Conservation (phyloP, 1,139 yeast genomes). For the Yamadazyma friedrichii region DNA sequence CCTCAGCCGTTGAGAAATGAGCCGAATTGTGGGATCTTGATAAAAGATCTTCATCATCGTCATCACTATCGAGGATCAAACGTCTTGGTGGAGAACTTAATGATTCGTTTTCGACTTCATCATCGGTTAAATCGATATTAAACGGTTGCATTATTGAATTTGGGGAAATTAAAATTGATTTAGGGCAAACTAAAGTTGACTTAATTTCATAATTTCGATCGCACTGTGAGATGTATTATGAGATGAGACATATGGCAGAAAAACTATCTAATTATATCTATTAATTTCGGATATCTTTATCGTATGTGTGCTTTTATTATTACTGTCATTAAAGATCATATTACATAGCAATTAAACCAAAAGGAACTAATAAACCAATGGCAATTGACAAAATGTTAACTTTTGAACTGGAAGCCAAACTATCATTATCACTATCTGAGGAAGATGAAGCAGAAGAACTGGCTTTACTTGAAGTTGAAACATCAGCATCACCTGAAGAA, state of each 20-base stretch:
- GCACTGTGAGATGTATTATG: not conserved
- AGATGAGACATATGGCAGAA: not conserved
- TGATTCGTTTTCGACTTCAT: slow-evolving; percentile 5
- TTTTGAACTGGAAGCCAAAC: slow-evolving; percentile 7
- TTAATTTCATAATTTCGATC: no score
- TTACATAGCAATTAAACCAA: slow-evolving; percentile 9
- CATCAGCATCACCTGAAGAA: slow-evolving; percentile 1
- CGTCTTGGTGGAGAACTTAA: slow-evolving; percentile 5
- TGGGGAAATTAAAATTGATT: not conserved
- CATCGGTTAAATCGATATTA: slow-evolving; percentile 9
- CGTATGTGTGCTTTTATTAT: no score
- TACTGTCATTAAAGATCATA: slow-evolving; percentile 16
- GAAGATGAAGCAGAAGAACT: slow-evolving; percentile 9
- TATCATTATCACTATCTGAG: slow-evolving; percentile 11
- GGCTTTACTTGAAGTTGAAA: slow-evolving; percentile 6
- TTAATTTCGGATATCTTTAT: no score
- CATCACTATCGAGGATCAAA: slow-evolving; percentile 16
- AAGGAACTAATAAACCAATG: slow-evolving; percentile 8
- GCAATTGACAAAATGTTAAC: slow-evolving; percentile 3
- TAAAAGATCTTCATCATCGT: slow-evolving; percentile 27
- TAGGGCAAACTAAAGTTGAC: not conserved
- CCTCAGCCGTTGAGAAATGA: slow-evolving; percentile 68
- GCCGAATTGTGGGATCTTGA: slow-evolving; percentile 42
- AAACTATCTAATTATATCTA: no score
- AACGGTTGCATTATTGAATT: slow-evolving; percentile 7